Conservation (phyloP, 768 basidiomycete species). For the Coprinopsis cinerea region DNA sequence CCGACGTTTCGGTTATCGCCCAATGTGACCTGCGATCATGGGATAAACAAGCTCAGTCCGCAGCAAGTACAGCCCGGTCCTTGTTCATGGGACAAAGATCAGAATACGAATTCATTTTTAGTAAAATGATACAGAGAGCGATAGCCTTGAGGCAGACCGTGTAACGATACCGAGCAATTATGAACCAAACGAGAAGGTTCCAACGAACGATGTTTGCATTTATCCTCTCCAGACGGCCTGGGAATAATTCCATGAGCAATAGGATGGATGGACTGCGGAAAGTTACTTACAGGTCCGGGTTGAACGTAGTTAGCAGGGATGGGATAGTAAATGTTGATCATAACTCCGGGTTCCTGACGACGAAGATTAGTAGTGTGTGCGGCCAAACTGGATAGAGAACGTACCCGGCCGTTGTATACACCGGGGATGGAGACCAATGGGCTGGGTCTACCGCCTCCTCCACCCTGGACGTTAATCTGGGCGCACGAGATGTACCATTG, state of each 20-base stretch:
- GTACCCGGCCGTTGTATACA: conserved; percentile 22
- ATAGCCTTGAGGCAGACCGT: too few relatives aligned
- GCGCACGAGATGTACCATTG: conserved; percentile 32
- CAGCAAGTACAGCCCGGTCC: too few relatives aligned
- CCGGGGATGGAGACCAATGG: conserved; percentile 24
- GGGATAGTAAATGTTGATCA: conserved; percentile 19
- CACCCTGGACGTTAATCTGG: conserved; percentile 32
- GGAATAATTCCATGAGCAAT: background rate
- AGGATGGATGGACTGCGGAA: background rate
- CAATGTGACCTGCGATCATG: too few relatives aligned
- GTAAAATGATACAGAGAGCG: too few relatives aligned
- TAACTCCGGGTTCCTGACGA: conserved; percentile 15
- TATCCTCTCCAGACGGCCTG: conserved; percentile 16
- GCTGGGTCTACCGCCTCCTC: conserved; percentile 18
- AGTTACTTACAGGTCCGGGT: conserved; percentile 16
- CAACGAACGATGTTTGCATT: too few relatives aligned
- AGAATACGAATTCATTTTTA: too few relatives aligned
- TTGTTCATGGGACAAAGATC: too few relatives aligned
- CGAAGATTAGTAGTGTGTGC: background rate
- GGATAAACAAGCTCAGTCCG: too few relatives aligned
- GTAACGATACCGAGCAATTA: too few relatives aligned
- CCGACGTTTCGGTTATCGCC: too few relatives aligned
- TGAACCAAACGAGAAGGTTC: too few relatives aligned
- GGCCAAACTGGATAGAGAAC: background rate
- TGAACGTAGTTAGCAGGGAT: conserved; percentile 15